Percentiles rank a stretch among this genome's conserved stretches.
Evolutionary conservation across 352 stramenopile genomes (phyloP).

Genomic region (Globisporangium lucens): DNA sequence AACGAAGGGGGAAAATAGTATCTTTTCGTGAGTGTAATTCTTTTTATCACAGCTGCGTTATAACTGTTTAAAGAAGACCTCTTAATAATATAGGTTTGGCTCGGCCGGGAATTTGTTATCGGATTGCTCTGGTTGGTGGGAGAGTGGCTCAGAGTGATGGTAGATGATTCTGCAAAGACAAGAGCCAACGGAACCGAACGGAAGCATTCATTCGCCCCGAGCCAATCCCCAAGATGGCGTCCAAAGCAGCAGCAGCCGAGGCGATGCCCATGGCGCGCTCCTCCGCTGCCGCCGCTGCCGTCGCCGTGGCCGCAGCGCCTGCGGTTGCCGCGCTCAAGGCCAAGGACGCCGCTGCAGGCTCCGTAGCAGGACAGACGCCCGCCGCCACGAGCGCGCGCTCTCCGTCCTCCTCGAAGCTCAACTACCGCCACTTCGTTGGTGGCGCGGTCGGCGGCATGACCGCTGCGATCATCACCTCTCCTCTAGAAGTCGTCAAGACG

Average conservation of each 20-base stretch:
- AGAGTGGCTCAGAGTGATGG: conserved; percentile 8
- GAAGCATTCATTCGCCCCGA: background rate
- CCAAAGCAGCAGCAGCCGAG: conserved; percentile 9
- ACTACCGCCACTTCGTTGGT: conserved; percentile 67
- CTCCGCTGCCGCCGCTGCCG: conserved; percentile 4
- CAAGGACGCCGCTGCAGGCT: background rate
- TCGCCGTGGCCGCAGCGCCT: background rate
- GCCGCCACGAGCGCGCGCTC: conserved; percentile 12
- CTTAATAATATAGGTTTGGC: too few species aligned
- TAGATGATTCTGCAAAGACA: conserved; percentile 15
- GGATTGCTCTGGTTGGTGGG: conserved; percentile 1
- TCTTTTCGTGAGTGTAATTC: too few species aligned
- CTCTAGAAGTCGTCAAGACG: conserved; percentile 84
- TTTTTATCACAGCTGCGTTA: too few species aligned
- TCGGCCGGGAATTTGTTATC: too few species aligned
- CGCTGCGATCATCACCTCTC: conserved; percentile 78
- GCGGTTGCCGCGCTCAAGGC: conserved; percentile 12
- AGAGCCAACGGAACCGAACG: conserved; percentile 5
- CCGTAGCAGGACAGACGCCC: conserved; percentile 1
- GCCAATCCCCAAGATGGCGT: conserved; percentile 13
- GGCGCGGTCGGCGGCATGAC: conserved; percentile 81
- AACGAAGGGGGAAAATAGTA: too few species aligned
- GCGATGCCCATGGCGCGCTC: conserved; percentile 17
- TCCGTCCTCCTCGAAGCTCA: conserved; percentile 14
- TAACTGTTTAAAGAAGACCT: too few species aligned